Conservation (phyloP, 345 rosid genomes). For the Ceriops zippeliana region DNA sequence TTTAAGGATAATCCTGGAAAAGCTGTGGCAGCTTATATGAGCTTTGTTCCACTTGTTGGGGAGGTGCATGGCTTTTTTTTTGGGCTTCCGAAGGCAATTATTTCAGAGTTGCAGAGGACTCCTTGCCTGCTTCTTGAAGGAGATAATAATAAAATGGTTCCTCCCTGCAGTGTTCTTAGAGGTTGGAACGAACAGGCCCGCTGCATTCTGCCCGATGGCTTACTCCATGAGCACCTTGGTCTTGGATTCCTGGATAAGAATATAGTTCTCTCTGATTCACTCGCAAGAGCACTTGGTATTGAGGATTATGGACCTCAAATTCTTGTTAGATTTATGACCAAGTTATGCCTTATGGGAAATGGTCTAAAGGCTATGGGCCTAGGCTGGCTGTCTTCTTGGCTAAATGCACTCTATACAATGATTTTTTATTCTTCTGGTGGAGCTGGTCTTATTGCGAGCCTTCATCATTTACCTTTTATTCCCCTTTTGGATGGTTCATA, state of each 20-base stretch:
- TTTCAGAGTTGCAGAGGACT: conserved; percentile 54
- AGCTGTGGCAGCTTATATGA: conserved; percentile 79
- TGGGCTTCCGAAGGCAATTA: conserved; percentile 64
- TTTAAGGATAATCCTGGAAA: conserved; percentile 66
- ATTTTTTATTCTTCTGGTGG: conserved; percentile 45
- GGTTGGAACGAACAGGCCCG: conserved; percentile 74
- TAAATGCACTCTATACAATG: conserved; percentile 48
- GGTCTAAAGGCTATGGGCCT: conserved; percentile 63
- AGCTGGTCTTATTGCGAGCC: conserved; percentile 39
- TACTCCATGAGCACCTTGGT: conserved; percentile 77
- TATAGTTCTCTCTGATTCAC: conserved; percentile 65
- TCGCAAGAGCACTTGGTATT: conserved; percentile 76
- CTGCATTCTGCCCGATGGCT: conserved; percentile 48
- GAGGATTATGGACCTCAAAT: conserved; percentile 72
- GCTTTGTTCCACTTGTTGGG: conserved; percentile 82
- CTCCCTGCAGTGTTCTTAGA: conserved; percentile 83
- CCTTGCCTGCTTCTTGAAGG: conserved; percentile 83
- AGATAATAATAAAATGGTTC: conserved; percentile 64
- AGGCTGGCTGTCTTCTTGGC: conserved; percentile 71
- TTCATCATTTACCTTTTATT: conserved; percentile 60
- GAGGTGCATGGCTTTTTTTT: conserved; percentile 96
- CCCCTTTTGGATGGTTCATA: conserved; percentile 80
- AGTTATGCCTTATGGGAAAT: conserved; percentile 48
- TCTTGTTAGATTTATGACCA: conserved; percentile 54
- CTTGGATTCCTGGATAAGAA: conserved; percentile 75